These are phyloP conservation scores for Sordariomycetes sp. DNA, from an alignment of 2,329 filamentous ascomycete genomes.

Conservation along the genomic window DNA sequence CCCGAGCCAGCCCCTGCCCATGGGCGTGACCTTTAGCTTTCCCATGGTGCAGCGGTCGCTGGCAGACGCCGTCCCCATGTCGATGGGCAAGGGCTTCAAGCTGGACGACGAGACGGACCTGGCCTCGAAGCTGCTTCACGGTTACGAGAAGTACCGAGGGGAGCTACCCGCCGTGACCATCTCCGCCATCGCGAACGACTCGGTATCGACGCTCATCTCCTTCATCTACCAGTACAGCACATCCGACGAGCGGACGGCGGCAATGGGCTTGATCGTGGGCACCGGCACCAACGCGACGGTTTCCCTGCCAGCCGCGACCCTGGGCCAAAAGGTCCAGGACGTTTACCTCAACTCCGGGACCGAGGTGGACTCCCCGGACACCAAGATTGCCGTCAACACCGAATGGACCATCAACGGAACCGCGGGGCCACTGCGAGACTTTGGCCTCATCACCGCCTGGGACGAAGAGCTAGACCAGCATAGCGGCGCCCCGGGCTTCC, in stretches of 20 bases:
- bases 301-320: conserved; percentile 47
- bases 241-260: conserved; percentile 46
- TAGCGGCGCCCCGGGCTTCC: conserved; percentile 61
- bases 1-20: conserved; percentile 33
- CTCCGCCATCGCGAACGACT: conserved; percentile 68
- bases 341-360: conserved; percentile 12
- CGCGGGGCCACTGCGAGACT: conserved; percentile 48
- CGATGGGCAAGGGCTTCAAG: conserved; percentile 60
- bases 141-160: conserved; percentile 38
- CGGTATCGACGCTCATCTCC: conserved; percentile 66
- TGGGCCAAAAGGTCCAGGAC: conserved; percentile 34
- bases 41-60: conserved; percentile 53
- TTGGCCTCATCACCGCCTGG: conserved; percentile 56
- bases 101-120: conserved; percentile 48
- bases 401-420: conserved; percentile 75
- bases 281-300: conserved; percentile 76
- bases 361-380: conserved; percentile 17
- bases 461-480: conserved; percentile 52
- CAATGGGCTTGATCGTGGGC: conserved; percentile 71
- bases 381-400: conserved; percentile 67
- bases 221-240: conserved; percentile 60
- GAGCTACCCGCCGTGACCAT: conserved; percentile 54
- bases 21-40: conserved; percentile 60
- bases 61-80: conserved; percentile 48
- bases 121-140: conserved; percentile 41